A percentile compares a stretch with the other conserved stretches of the same genome.
These are phyloP conservation scores for Medicago arabica DNA, from an alignment of 306 rosid species.

Conservation along the genomic window DNA sequence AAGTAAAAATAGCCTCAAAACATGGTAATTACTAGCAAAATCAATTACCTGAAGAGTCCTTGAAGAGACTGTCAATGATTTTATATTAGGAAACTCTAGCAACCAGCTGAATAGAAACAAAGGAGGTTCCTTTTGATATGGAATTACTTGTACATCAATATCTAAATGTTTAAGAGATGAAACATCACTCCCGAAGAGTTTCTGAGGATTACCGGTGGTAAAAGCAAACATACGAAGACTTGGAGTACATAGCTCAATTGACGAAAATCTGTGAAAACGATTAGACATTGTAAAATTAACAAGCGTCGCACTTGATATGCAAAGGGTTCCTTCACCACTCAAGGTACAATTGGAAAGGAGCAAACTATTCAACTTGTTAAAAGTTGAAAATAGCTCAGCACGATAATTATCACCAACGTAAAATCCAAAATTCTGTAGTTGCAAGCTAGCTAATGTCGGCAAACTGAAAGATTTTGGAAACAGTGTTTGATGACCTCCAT, in stretches of 20 bases:
- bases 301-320: neutral
- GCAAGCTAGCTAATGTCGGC: too few relatives aligned
- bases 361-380: constrained; percentile 14
- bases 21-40: neutral
- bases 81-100: too few relatives aligned
- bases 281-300: neutral
- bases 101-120: neutral
- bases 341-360: constrained; percentile 7
- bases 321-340: too few relatives aligned
- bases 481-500: too few relatives aligned
- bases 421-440: neutral
- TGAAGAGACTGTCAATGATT: neutral
- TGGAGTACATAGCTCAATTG: neutral
- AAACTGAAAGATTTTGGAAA: too few relatives aligned
- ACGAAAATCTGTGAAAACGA: neutral
- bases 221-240: constrained; percentile 1
- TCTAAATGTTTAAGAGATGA: too few relatives aligned
- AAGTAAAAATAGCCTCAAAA: neutral
- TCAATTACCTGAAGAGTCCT: neutral
- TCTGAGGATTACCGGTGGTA: neutral
- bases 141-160: too few relatives aligned
- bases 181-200: too few relatives aligned
- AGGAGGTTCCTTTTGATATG: neutral
- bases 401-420: neutral
- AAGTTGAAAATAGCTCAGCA: constrained; percentile 2